Base-by-base conservation (phyloP, 768 basidiomycete genomes). In the Antrodiella citrinella region DNA sequence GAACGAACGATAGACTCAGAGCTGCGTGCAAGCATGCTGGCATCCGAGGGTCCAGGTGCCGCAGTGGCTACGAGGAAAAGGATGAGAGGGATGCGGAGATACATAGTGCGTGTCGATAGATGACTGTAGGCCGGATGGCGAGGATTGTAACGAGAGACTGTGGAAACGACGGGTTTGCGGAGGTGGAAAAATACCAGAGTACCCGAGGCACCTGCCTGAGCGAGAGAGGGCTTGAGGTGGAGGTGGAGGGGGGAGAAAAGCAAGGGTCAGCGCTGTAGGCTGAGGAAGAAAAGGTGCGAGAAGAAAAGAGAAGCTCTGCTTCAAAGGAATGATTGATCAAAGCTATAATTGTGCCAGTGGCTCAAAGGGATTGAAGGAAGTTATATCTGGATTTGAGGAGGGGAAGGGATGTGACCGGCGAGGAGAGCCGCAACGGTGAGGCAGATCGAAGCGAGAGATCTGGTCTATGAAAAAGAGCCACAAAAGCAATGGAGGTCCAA, bases 1-100 rank as follows among this genome's bases (percentile, higher is more conserved):
- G 72, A 69, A 57, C 74, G 67, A 56, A 67, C 66, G 58, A 74
- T 52, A 46, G 75, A 62, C 22, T 64, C 64, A 42, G 61, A 49
- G 59, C 66, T 49, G 52, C 56, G 51, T 47, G 52, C 41, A 51
- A 57, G 4, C 57, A 56, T 47, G 49, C 49, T 51, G 55, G 64
- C 56, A 53, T 62, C 58, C 62, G 62, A 51, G 48, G 52, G 59
- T 57, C 53, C 52, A 7, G 30, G 30, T 35, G 41, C 7, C 30
- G 60, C 57, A 26, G 65, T 61, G 50, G 59, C 57, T 22, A 71
- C 62, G 26, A 65, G 55, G 44, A 69, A 60, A 41, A 63, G 49
- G 55, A 72, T 54, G 51, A 66, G 57, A 25, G 55, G 48, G 51
- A 62, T 20, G 57, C 44, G 56, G 39, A 57, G 12, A 44, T 50